Base-by-base conservation (phyloP, 768 basidiomycete species). In the Amanita jacksonii region DNA sequence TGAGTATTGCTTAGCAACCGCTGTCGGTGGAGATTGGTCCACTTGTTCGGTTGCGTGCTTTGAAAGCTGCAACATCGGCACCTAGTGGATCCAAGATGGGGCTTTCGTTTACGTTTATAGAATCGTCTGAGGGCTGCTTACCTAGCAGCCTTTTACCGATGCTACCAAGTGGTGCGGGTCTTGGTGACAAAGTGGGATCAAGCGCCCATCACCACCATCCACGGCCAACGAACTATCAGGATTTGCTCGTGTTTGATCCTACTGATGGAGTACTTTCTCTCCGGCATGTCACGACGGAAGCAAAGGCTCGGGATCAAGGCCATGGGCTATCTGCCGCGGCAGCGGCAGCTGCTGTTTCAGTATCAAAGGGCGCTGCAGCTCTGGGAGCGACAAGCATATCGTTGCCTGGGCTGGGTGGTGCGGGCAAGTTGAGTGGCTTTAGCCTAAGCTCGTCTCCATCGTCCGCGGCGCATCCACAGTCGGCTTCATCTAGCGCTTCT, bases 191-290 rank as follows among this genome's bases (percentile, higher is more conserved):
- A 43, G 43, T 54, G 16, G 49, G 60, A 34, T 62, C 49, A 33
- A 62, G 49, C 53, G 60, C 20, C 53, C 67, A 34, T n/a, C n/a
- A n/a, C 53, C 63, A 25, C 47, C 50, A 16, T 38, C 62, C 55
- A 5, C 57, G 63, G 13, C 63, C 66, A 9, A 57, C 58, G 15
- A 76, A 77, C 47, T 74, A 70, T 51, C 81, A 82, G 55, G 83
- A 87, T 46, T 48, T 85, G 3, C 67, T 86, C 13, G 52, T 85
- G 2, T 85, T 87, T 52, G 80, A 86, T 53, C 75, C 80, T 0
- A 59, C 58, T 0, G 74, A 76, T 31, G 73, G 74, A 0, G 60
- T 69, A 3, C 63, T 86, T 16, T 72, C 74, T 0, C 60, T 85
- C 35, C 66, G 77, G 19, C 62, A 82, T 1, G 57, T 85, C 37